Evolutionary conservation across 2,329 filamentous ascomycete species (phyloP).

Genomic region (Aspergillus versicolor): DNA sequence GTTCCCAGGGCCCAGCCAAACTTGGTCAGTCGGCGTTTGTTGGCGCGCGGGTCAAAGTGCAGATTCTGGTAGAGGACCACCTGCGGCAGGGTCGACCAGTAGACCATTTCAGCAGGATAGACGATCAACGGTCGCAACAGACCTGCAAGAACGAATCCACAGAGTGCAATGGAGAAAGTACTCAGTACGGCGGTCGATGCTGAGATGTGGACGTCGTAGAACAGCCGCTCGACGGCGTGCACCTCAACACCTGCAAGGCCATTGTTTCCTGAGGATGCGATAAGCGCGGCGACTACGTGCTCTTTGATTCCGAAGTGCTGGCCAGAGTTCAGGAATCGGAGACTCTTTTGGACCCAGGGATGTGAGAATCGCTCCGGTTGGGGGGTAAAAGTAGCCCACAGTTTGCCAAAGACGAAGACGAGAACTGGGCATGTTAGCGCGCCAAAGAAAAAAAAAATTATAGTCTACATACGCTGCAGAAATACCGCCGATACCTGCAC

Average conservation of each 20-base stretch:
- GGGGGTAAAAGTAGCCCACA: conserved; percentile 49
- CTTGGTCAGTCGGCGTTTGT: conserved; percentile 27
- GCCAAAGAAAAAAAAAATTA: no score
- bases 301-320: conserved; percentile 55
- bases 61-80: conserved; percentile 36
- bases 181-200: conserved; percentile 48
- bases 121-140: conserved; percentile 55
- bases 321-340: conserved; percentile 52
- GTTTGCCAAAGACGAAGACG: conserved; percentile 55
- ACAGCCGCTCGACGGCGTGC: conserved; percentile 7
- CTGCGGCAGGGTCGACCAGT: conserved; percentile 49
- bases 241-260: conserved; percentile 37
- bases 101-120: conserved; percentile 58
- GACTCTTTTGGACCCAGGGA: conserved; percentile 33
- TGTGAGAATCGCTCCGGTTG: conserved; percentile 52
- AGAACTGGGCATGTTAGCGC: conserved; percentile 46
- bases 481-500: not conserved
- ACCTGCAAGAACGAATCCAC: conserved; percentile 56
- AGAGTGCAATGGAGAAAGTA: conserved; percentile 55
- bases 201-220: conserved; percentile 47
- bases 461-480: conserved; percentile 3
- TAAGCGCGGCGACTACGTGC: conserved; percentile 55
- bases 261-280: conserved; percentile 55
- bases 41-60: conserved; percentile 30
- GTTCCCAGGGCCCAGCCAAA: conserved; percentile 32